Conservation (phyloP, 306 rosid genomes). For the Lathyrus oleraceus region DNA sequence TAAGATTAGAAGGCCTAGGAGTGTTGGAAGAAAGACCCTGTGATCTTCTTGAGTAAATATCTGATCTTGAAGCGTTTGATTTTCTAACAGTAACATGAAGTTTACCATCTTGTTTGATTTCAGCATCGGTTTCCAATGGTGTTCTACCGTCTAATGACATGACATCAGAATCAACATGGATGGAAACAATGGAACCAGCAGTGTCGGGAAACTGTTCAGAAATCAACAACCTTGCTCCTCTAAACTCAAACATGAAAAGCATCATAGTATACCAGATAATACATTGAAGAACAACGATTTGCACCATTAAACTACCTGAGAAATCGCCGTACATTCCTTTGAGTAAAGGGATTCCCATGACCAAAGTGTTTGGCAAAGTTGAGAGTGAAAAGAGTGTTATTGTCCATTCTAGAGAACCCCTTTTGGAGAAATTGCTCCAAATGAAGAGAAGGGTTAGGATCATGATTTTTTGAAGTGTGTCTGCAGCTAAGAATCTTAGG, state of each 20-base stretch:
- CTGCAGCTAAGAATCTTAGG: constrained; percentile 79
- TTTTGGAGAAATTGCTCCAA: constrained; percentile 59
- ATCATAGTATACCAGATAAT: constrained; percentile 90
- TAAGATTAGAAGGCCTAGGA: constrained; percentile 79
- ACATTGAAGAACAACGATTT: constrained; percentile 89
- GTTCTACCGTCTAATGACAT: constrained; percentile 83
- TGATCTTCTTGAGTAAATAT: constrained; percentile 78
- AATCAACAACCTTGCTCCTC: constrained; percentile 73
- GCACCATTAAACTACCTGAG: constrained; percentile 88
- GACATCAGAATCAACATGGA: constrained; percentile 90
- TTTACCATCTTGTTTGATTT: constrained; percentile 82
- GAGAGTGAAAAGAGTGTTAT: constrained; percentile 83
- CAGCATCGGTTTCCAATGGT: constrained; percentile 78
- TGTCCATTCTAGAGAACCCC: constrained; percentile 85
- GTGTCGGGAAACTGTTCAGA: constrained; percentile 95
- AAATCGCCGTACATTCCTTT: constrained; percentile 89
- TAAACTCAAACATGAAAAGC: constrained; percentile 79
- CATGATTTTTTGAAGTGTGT: constrained; percentile 76
- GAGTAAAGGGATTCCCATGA: constrained; percentile 87
- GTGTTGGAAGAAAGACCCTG: constrained; percentile 66
- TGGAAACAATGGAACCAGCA: constrained; percentile 88
- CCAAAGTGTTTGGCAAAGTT: constrained; percentile 84
- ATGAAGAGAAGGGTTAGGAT: constrained; percentile 50
- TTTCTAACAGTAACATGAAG: constrained; percentile 81
- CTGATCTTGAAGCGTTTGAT: constrained; percentile 87